Conservation (phyloP, 106 monocot genomes). For the Hemerocallis citrina region DNA sequence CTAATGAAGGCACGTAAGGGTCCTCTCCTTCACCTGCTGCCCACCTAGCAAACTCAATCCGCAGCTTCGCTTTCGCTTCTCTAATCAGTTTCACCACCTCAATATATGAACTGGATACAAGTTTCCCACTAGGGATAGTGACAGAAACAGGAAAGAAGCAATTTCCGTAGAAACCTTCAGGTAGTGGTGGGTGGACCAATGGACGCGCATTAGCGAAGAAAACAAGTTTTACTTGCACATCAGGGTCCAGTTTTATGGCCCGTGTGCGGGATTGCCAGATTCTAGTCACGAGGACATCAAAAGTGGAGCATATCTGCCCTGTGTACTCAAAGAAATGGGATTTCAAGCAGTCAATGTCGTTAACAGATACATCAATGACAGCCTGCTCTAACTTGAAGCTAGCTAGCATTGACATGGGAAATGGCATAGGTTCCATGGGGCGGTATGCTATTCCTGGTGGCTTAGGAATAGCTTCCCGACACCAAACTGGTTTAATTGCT, state of each 20-base stretch:
- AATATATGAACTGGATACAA: constrained; percentile 11
- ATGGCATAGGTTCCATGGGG: neutral
- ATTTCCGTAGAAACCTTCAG: constrained; percentile 42
- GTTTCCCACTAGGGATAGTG: constrained; percentile 5
- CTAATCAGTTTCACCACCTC: constrained; percentile 42
- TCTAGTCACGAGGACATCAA: constrained; percentile 19
- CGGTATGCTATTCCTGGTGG: neutral
- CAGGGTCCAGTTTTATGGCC: neutral
- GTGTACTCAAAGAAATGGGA: constrained; percentile 6
- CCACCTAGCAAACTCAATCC: constrained; percentile 31
- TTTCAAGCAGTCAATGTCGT: neutral
- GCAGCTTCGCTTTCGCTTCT: constrained; percentile 37
- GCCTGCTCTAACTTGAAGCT: neutral
- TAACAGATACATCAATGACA: constrained; percentile 8
- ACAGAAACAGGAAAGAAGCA: constrained; percentile 46
- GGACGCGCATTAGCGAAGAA: constrained; percentile 15
- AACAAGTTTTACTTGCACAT: constrained; percentile 4
- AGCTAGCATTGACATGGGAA: neutral
- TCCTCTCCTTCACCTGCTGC: constrained; percentile 26
- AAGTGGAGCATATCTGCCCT: constrained; percentile 8
- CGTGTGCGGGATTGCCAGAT: constrained; percentile 17
- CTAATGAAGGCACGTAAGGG: constrained; percentile 32
- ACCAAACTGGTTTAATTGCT: constrained; percentile 9
- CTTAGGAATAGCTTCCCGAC: constrained; percentile 6
- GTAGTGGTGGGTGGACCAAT: neutral